Base-by-base conservation (phyloP, 2,329 filamentous ascomycete species). In the Helicocarpus griseus region DNA sequence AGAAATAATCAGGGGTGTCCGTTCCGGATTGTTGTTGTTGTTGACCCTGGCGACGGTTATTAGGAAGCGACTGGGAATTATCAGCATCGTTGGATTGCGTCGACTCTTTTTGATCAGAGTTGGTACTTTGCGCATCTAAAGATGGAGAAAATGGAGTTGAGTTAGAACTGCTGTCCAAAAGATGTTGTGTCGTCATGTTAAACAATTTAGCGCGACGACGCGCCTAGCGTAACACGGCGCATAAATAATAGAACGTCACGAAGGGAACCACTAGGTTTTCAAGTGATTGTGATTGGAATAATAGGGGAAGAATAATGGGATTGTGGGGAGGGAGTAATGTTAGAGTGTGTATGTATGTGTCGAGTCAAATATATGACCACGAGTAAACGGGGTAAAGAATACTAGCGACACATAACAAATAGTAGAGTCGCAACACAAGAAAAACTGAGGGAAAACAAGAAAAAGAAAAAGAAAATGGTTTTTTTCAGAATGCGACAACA, bases 1-100 rank as follows among this genome's bases (percentile, higher is more conserved):
- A 78, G 67, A 88, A 89, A 69, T 86, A 88, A 63, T 89, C 85
- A 44, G 81, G 77, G 7, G 80, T 80, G 60, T 82, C 77, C 51
- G 71, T 69, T 53, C 73, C 70, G 61, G 61, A 60, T 39, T 72
- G 66, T 64, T 79, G 78, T 29, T 17, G 66, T 64, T 79, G 78
- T 29, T 44, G 48, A 17, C 26, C 36, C 26, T 35, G 36, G 36
- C 39, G 36, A 50, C 39, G 48, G 28, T 24, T 39, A 56, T 44
- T 44, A 11, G 41, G 29, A 26, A 29, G 14, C 5, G 41, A 44
- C 19, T 44, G 41, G 26, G 41, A 31, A 17, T n/a, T 24, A n/a
- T 72, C 72, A 51, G 82, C 79, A 45, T 61, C 62, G 24, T 24
- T 31, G 13, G 33, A 19, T 8, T 49, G 47, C 11, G 44, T 35